phyloP scores from a whole-genome alignment of 2,329 filamentous ascomycete genomes.

The Trichoderma koningii region DNA sequence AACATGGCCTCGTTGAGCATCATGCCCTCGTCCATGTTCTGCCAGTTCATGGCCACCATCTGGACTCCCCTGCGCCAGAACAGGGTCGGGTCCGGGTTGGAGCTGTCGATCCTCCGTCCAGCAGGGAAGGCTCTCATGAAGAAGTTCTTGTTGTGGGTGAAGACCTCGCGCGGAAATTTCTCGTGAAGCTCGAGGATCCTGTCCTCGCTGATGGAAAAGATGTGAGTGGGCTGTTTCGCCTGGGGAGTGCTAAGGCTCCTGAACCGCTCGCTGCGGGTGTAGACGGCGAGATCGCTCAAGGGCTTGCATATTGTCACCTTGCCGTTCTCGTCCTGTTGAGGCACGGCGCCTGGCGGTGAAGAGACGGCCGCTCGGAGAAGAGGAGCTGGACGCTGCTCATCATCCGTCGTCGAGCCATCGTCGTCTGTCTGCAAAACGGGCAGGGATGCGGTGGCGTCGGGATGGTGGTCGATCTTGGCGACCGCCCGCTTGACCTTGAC shows the following conservation, averaged over 20 bases:
- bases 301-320: slow-evolving; percentile 67
- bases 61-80: slow-evolving; percentile 95
- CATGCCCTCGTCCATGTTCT: slow-evolving; percentile 89
- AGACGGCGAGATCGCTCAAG: slow-evolving; percentile 76
- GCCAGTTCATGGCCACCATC: slow-evolving; percentile 98
- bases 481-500: slow-evolving; percentile 73
- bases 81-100: slow-evolving; percentile 89
- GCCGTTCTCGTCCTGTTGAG: slow-evolving; percentile 35
- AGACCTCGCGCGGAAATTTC: slow-evolving; percentile 73
- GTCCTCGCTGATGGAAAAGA: slow-evolving; percentile 88
- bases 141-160: slow-evolving; percentile 82
- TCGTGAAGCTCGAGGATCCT: slow-evolving; percentile 61
- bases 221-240: slow-evolving; percentile 62
- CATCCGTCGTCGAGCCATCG: slow-evolving; percentile 49
- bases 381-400: slow-evolving; percentile 39
- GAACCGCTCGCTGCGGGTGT: slow-evolving; percentile 85
- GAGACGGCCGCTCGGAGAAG: slow-evolving; percentile 7
- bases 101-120: slow-evolving; percentile 75
- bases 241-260: slow-evolving; percentile 67
- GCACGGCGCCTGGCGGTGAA: slow-evolving; percentile 1
- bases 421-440: slow-evolving; percentile 37
- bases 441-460: slow-evolving; percentile 39
- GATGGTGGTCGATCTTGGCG: slow-evolving; percentile 37
- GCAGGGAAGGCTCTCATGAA: slow-evolving; percentile 93
- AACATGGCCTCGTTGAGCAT: slow-evolving; percentile 99